phyloP scores from a whole-genome alignment of 257 asterid genomes.

The Solanum sejunctum region DNA sequence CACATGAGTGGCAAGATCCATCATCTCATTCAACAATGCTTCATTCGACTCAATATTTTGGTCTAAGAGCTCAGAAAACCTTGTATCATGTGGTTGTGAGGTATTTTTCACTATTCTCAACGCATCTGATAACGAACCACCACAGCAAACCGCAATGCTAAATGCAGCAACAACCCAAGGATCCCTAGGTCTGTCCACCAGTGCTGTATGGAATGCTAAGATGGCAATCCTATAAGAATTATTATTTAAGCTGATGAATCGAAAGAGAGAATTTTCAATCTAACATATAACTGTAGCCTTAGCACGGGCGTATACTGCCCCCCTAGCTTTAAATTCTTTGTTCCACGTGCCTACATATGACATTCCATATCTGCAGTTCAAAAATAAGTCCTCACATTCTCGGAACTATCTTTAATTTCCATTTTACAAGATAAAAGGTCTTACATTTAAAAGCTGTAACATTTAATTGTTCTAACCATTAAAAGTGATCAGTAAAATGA shows the following conservation, averaged over 20 bases:
- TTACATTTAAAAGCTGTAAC: background rate
- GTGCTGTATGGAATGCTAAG: slow-evolving; percentile 24
- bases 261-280: background rate
- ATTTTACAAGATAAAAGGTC: background rate
- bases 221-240: slow-evolving; percentile 13
- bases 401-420: background rate
- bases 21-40: slow-evolving; percentile 6
- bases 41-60: background rate
- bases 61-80: slow-evolving; percentile 5
- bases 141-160: slow-evolving; percentile 9
- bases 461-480: background rate
- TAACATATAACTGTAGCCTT: background rate
- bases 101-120: slow-evolving; percentile 8
- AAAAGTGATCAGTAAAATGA: background rate
- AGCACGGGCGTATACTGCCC: background rate
- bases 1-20: slow-evolving; percentile 12
- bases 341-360: background rate
- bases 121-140: slow-evolving; percentile 13
- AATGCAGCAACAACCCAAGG: slow-evolving; percentile 26
- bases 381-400: background rate
- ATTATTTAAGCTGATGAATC: background rate
- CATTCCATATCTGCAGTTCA: background rate
- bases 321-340: background rate
- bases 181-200: slow-evolving; percentile 15
- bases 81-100: slow-evolving; percentile 9